Evolutionary conservation across 2,329 filamentous ascomycete genomes (phyloP).

Genomic region (Aspergillus neotritici): DNA sequence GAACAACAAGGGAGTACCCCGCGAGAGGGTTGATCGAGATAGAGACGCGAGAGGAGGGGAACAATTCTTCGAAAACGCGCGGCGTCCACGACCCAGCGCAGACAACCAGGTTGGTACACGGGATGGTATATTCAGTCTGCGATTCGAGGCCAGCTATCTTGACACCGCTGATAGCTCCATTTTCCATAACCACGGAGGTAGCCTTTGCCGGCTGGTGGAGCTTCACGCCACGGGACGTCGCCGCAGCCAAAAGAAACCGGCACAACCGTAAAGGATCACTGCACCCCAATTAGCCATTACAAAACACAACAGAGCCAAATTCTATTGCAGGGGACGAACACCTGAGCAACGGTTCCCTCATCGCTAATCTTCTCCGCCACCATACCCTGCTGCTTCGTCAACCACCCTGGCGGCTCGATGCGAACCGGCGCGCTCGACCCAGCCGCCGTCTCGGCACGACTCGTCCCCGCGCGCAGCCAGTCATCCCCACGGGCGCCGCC

Average conservation of each 20-base stretch:
- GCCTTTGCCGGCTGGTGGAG: slow-evolving; percentile 61
- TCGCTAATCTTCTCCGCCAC: slow-evolving; percentile 57
- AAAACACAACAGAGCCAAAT: slow-evolving; percentile 24
- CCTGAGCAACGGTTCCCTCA: slow-evolving; percentile 57
- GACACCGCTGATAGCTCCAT: slow-evolving; percentile 49
- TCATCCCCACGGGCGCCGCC: slow-evolving; percentile 51
- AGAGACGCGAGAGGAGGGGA: slow-evolving; percentile 49
- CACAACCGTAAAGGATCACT: slow-evolving; percentile 64
- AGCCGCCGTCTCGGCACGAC: slow-evolving; percentile 51
- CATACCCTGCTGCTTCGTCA: slow-evolving; percentile 52
- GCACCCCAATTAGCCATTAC: slow-evolving; percentile 1
- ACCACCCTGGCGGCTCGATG: slow-evolving; percentile 50
- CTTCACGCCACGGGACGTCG: slow-evolving; percentile 55
- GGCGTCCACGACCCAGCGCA: slow-evolving; percentile 68
- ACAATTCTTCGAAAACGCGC: slow-evolving; percentile 59
- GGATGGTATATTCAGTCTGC: slow-evolving; percentile 35
- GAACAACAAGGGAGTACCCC: slow-evolving; percentile 66
- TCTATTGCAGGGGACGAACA: slow-evolving; percentile 37
- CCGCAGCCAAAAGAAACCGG: slow-evolving; percentile 57
- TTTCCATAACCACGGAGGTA: slow-evolving; percentile 44
- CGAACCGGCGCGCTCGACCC: slow-evolving; percentile 31
- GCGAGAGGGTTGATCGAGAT: slow-evolving; percentile 60
- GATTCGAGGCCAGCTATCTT: slow-evolving; percentile 42
- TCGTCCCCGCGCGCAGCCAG: slow-evolving; percentile 62
- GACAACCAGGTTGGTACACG: slow-evolving; percentile 62